phyloP scores from a whole-genome alignment of 2,329 filamentous ascomycete species.

The Thelonectria rubi region DNA sequence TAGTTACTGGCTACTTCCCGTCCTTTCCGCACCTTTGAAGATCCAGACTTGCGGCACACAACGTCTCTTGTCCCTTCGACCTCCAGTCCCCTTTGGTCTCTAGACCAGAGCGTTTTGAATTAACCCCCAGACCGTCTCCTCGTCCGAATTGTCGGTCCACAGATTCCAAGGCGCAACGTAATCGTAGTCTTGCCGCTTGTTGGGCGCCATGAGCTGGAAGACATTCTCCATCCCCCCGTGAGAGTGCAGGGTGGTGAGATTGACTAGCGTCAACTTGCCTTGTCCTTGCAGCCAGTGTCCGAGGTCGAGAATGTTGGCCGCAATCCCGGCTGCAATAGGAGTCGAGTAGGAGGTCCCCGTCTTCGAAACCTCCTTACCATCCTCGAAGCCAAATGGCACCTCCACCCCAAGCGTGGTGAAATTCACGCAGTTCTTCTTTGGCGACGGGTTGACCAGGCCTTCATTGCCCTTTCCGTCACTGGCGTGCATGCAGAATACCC shows the following conservation, averaged over 20 bases:
- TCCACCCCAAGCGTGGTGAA: slow-evolving; percentile 12
- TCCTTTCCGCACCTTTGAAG: too few species aligned
- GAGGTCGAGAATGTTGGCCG: slow-evolving; percentile 9
- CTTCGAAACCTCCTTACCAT: background rate
- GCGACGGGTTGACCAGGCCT: background rate
- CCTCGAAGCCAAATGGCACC: background rate
- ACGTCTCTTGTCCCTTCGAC: too few species aligned
- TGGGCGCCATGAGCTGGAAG: background rate
- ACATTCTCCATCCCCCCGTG: background rate
- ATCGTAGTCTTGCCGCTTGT: slow-evolving; percentile 1
- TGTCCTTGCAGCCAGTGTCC: background rate
- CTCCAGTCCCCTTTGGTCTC: too few species aligned
- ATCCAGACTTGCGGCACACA: too few species aligned
- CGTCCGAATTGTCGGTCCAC: background rate
- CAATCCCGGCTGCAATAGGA: slow-evolving; percentile 11
- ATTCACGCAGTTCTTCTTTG: background rate
- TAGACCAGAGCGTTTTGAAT: background rate
- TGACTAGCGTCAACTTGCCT: background rate
- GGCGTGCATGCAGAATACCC: slow-evolving; percentile 18
- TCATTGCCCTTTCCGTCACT: slow-evolving; percentile 17
- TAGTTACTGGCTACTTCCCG: too few species aligned
- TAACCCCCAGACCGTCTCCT: background rate
- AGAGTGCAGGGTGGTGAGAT: background rate
- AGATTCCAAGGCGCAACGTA: slow-evolving; percentile 6
- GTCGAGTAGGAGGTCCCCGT: slow-evolving; percentile 13